Base-by-base conservation (phyloP, 2,329 filamentous ascomycete species). In the Stemphylium beticola region DNA sequence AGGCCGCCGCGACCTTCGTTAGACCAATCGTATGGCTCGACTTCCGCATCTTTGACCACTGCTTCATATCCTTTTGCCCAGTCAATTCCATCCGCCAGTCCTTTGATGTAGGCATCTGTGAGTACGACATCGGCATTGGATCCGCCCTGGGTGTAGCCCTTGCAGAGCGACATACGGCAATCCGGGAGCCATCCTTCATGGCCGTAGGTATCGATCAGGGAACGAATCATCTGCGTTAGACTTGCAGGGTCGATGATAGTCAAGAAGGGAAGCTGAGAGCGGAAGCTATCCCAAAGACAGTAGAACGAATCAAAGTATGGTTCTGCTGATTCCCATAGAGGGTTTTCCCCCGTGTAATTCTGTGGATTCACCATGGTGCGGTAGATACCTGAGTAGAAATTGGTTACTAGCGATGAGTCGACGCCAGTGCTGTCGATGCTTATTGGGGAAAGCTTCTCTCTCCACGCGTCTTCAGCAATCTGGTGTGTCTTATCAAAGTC, bases 301-400 rank as follows among this genome's bases (percentile, higher is more conserved):
- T 89, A 90, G 15, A 87, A 85, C 52, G 90, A 87, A 55, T 89
- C 85, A 65, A 87, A 91, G 62, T 88, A 89, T 3, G 87, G 87
- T 69, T 90, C 88, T 0, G 71, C 66, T 0, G 85, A 87, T 2
- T 78, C 67, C 87, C 87, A 91, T 0, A 82, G 70, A 0, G 87
- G 87, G 55, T 90, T 91, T 67, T 91, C 88, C 1, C 86, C 87
- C 0, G 87, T 89, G 56, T 87, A 85, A 66, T 91, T 87, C 0
- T 86, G 87, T 0, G 88, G 87, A 36, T 90, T 82, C 4, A 90
- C 73, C 54, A 85, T 83, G 82, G 87, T 87, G 61, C 87, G 87
- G 68, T 90, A 91, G 26, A 91, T 69, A 0, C 85, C 86, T 0
- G 84, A 83, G 72, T 91, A 91, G 2, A 91, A 76, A 24, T 24